Evolutionary conservation across 371 early-diverging fungal species (phyloP), one percentile per base, ranked within the genome.

Genomic region (Mortierella sp.): DNA sequence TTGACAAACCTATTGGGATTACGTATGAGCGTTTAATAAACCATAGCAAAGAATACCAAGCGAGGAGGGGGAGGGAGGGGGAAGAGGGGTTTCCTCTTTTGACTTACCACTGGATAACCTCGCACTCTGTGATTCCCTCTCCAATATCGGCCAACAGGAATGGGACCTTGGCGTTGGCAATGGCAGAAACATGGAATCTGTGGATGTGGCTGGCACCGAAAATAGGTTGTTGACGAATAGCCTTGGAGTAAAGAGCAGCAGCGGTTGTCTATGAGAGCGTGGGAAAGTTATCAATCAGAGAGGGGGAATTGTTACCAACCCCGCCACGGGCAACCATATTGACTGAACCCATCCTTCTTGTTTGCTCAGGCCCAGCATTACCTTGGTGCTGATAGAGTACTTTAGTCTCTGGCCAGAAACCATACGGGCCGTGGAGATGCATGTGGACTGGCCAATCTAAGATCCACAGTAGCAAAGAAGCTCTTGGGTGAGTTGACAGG

Each of bases 111-210:
- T 98, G 96, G 66, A 96, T 90, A 8, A 98, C 82, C 76, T 98
- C 98, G 78, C 94, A 94, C 79, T 98, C 98, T 4, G 96, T 96
- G 62, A 97, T 98, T 43, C 98, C 98, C 82, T 98, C 98, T 38
- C 98, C 98, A 67, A 98, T 96, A 83, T 98, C 98, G 4, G 98
- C 98, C 50, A 98, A 83, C 57, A 91, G 71, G 83, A 94, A 98
- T 3, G 95, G 92, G n/a, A 91, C 86, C 41, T 85, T 78, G 14
- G 79, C 85, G n/a, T 83, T 64, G 23, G 62, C 46, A 28, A 62
- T 21, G 8, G 65, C 54, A 3, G 83, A 74, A 4, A 67, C 58
- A 52, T 86, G 85, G 62, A 87, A 85, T 43, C 70, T 51, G 16
- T 69, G 76, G 51, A 65, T 24, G 26, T 56, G 69, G 56, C 69